A percentile compares a stretch with the other conserved stretches of the same genome.
Conservation (phyloP, 2,329 filamentous ascomycete species). For the Raffaelea deltoideospora region DNA sequence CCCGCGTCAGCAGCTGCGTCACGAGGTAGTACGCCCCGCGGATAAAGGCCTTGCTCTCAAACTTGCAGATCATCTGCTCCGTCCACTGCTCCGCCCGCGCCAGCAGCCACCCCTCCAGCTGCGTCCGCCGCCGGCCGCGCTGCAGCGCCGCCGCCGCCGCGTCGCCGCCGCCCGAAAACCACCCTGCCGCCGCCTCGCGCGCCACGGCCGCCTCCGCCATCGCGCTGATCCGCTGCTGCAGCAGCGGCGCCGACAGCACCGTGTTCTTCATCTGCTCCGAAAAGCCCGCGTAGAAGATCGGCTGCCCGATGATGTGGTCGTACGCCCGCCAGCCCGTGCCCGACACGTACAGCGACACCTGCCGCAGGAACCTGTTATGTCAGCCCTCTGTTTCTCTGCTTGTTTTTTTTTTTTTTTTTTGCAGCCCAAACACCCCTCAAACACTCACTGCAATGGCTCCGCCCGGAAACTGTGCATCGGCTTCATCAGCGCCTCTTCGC, state of each 20-base stretch:
- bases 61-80: slow-evolving; percentile 97
- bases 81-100: slow-evolving; percentile 78
- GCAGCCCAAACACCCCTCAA: background rate
- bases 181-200: slow-evolving; percentile 63
- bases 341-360: slow-evolving; percentile 84
- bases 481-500: slow-evolving; percentile 58
- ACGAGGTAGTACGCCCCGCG: slow-evolving; percentile 77
- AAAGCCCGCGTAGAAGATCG: slow-evolving; percentile 86
- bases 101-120: slow-evolving; percentile 57
- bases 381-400: background rate
- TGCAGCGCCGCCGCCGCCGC: slow-evolving; percentile 16
- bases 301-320: slow-evolving; percentile 77
- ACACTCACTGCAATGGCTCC: slow-evolving; percentile 41
- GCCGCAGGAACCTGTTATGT: slow-evolving; percentile 61
- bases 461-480: slow-evolving; percentile 77
- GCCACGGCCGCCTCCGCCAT: slow-evolving; percentile 60
- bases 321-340: slow-evolving; percentile 94
- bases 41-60: slow-evolving; percentile 90
- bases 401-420: too few relatives aligned
- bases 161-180: slow-evolving; percentile 27
- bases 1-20: slow-evolving; percentile 77
- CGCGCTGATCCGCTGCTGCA: slow-evolving; percentile 60
- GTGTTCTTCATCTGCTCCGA: slow-evolving; percentile 73
- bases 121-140: slow-evolving; percentile 37
- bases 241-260: slow-evolving; percentile 60